Percentiles rank a stretch among this genome's conserved stretches.
phyloP scores from a whole-genome alignment of 1,284 basidiomycete species.

The Heimioporus punctisporus region DNA sequence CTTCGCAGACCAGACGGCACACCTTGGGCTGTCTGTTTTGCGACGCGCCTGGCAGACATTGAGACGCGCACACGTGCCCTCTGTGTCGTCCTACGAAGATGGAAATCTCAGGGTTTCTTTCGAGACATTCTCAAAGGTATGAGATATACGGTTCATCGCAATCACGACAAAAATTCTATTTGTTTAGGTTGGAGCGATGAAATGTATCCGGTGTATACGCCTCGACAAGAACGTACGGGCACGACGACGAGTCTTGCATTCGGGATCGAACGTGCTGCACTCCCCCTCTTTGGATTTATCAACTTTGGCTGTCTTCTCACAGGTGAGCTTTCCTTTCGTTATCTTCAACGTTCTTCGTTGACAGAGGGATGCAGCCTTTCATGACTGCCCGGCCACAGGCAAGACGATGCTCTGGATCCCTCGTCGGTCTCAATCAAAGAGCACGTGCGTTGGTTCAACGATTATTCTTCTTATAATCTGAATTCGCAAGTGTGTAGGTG shows the following conservation, averaged over 20 bases:
- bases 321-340: constrained; percentile 24
- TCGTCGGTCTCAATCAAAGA: constrained; percentile 40
- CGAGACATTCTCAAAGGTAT: constrained; percentile 22
- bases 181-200: constrained; percentile 25
- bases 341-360: neutral
- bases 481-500: constrained; percentile 28
- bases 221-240: constrained; percentile 10
- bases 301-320: constrained; percentile 46
- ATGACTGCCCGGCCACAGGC: constrained; percentile 19
- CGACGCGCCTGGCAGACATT: constrained; percentile 15
- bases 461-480: neutral
- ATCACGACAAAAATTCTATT: too few relatives aligned
- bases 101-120: constrained; percentile 18
- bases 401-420: constrained; percentile 41
- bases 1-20: constrained; percentile 11
- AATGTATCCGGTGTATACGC: constrained; percentile 26
- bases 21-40: constrained; percentile 26
- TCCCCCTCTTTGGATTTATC: constrained; percentile 44
- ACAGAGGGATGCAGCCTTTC: constrained; percentile 16
- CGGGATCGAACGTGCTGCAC: constrained; percentile 43
- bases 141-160: neutral
- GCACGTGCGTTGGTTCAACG: constrained; percentile 33
- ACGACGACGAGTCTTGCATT: constrained; percentile 31
- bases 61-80: constrained; percentile 18
- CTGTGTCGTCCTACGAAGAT: constrained; percentile 11